These are phyloP conservation scores for Pythium brassicae DNA, from an alignment of 352 stramenopile genomes.

Conservation along the genomic window DNA sequence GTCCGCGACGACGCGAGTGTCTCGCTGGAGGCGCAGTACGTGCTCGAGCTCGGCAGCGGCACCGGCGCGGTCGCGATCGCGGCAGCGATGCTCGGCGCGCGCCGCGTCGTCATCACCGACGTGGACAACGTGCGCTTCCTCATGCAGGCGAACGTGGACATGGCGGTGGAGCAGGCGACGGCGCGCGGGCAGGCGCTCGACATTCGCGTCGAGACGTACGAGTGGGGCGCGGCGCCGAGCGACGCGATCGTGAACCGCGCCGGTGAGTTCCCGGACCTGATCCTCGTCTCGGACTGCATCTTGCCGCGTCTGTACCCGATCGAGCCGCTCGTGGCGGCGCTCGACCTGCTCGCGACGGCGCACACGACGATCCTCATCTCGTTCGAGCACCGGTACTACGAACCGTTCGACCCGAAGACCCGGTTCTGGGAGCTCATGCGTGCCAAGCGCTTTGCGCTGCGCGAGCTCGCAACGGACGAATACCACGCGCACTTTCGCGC, in stretches of 20 bases:
- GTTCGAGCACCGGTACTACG: slow-evolving; percentile 85
- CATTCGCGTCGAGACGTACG: slow-evolving; percentile 82
- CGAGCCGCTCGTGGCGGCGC: slow-evolving; percentile 88
- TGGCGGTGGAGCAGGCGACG: slow-evolving; percentile 25
- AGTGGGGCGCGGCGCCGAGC: slow-evolving; percentile 75
- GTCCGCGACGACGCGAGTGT: slow-evolving; percentile 12
- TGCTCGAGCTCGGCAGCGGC: slow-evolving; percentile 90
- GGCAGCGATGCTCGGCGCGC: slow-evolving; percentile 78
- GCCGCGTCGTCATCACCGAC: slow-evolving; percentile 88
- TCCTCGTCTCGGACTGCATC: slow-evolving; percentile 95
- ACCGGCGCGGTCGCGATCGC: slow-evolving; percentile 90
- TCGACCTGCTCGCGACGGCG: slow-evolving; percentile 58
- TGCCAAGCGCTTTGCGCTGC: slow-evolving; percentile 38
- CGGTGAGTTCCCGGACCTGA: slow-evolving; percentile 47
- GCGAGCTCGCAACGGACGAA: slow-evolving; percentile 39
- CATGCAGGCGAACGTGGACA: slow-evolving; percentile 83
- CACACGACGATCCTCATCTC: slow-evolving; percentile 75
- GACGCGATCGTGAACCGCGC: slow-evolving; percentile 22
- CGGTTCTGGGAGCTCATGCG: slow-evolving; percentile 76
- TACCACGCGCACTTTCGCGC: slow-evolving; percentile 75
- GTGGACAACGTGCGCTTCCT: slow-evolving; percentile 86
- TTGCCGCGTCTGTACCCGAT: slow-evolving; percentile 96
- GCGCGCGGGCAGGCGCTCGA: slow-evolving; percentile 13
- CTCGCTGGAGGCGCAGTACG: slow-evolving; percentile 30
- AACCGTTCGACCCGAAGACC: slow-evolving; percentile 73